Conservation (phyloP, 2,329 filamentous ascomycete species). For the Coleophoma cylindrospora region DNA sequence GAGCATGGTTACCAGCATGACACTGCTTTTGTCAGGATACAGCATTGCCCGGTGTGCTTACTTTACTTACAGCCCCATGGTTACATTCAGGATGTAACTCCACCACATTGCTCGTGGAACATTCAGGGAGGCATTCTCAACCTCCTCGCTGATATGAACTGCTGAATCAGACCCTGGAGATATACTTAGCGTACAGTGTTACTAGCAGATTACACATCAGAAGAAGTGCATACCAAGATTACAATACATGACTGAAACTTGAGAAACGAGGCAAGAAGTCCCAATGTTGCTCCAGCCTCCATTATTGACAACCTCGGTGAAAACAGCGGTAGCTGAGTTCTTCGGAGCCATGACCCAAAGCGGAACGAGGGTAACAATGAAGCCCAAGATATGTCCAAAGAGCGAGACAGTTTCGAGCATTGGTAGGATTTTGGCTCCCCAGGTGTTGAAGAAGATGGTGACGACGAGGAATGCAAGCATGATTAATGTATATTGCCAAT, state of each 20-base stretch:
- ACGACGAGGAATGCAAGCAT: constrained; percentile 35
- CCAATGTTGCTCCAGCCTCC: constrained; percentile 28
- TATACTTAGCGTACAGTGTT: not conserved
- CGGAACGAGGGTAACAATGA: constrained; percentile 35
- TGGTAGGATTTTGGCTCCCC: constrained; percentile 33
- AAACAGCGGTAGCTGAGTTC: constrained; percentile 21
- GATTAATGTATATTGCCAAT: constrained; percentile 39
- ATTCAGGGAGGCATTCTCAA: constrained; percentile 38
- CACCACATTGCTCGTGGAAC: constrained; percentile 43
- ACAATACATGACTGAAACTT: constrained; percentile 23
- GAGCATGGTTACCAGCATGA: constrained; percentile 27
- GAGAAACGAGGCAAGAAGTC: constrained; percentile 30
- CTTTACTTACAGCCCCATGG: constrained; percentile 31
- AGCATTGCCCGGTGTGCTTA: too few relatives aligned
- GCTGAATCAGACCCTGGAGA: constrained; percentile 14
- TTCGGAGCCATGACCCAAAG: constrained; percentile 28
- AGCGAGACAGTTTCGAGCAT: constrained; percentile 37
- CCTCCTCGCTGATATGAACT: constrained; percentile 42
- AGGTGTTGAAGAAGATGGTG: constrained; percentile 38
- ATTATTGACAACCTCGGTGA: constrained; percentile 25
- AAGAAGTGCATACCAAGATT: constrained; percentile 18
- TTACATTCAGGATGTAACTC: constrained; percentile 40
- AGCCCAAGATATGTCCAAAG: constrained; percentile 38
- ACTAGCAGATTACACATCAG: too few relatives aligned
- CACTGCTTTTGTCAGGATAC: not conserved